phyloP scores from a whole-genome alignment of 129 eudicot species.

The Logfia minima region DNA sequence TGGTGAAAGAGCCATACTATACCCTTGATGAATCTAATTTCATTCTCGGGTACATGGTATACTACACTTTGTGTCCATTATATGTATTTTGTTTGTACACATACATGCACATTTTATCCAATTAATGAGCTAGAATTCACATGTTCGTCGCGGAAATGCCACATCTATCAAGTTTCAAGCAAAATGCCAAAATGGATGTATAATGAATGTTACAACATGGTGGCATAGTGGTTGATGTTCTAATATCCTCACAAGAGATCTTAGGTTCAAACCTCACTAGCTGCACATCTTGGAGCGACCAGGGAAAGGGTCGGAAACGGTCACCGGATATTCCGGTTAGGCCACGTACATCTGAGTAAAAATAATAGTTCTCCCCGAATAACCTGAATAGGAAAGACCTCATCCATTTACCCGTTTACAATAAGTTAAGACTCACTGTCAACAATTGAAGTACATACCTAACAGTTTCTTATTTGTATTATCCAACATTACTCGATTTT shows the following conservation, averaged over 20 bases:
- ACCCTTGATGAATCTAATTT: constrained; percentile 7
- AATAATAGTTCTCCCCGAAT: too few relatives aligned
- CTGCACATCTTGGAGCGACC: too few relatives aligned
- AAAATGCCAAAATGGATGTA: constrained; percentile 14
- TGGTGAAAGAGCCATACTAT: constrained; percentile 12
- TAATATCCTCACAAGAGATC: too few relatives aligned
- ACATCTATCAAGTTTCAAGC: background rate
- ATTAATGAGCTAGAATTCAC: background rate
- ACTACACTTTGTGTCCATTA: constrained; percentile 13
- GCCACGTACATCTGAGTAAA: too few relatives aligned
- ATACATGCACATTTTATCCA: constrained; percentile 23
- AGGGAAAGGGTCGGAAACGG: too few relatives aligned
- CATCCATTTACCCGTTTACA: too few relatives aligned
- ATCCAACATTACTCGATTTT: background rate
- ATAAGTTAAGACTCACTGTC: background rate
- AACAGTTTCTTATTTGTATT: too few relatives aligned
- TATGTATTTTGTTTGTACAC: constrained; percentile 17
- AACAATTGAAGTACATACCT: too few relatives aligned
- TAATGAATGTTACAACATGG: background rate
- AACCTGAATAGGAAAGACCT: too few relatives aligned
- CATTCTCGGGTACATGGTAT: constrained; percentile 14
- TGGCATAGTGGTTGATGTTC: too few relatives aligned
- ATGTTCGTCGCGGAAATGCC: constrained; percentile 9
- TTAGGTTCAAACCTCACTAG: too few relatives aligned
- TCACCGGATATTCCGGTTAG: too few relatives aligned